Evolutionary conservation across 1,139 yeast species (phyloP), one percentile per base, ranked within the genome.

Genomic region (Pichia inconspicua): DNA sequence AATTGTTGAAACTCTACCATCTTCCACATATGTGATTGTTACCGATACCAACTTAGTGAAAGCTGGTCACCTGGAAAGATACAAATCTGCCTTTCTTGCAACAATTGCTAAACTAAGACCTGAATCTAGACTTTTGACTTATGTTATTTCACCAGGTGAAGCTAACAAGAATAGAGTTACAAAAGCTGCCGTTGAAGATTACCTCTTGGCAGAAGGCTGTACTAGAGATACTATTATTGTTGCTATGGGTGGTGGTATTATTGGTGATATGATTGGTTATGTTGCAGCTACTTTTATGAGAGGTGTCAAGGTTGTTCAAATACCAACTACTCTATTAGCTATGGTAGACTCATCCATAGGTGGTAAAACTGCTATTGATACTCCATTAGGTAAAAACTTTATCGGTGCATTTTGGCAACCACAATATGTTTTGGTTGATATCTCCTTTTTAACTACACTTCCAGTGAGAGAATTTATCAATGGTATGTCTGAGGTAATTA

Each of bases 301-400:
- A 66, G 99, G 99, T 48, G 96, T 94, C 17, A 77, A 96, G 55
- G 87, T 89, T 52, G 82, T 89, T 41, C 99, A 94, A 67, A 77
- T 94, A 37, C 99, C 99, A 45, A 92, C 98, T 5, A 85, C 95
- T 42, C 71, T 94, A 57, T 73, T 94, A 57, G 84, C 98, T 9
- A 94, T 94, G 99, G 98, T 94, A 22, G 99, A 94, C 67, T 89
- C 97, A 4, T 86, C 97, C 3, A 90, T 94, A 57, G 99, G 99
- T 49, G 99, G 99, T 43, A 94, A 94, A 66, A 94, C 98, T 36
- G 98, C 98, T 40, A 92, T 94, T 53, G 98, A 94, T 65, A 90
- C 97, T n/a, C 96, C 97, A 2, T 69, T 84, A 56, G 98, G 99
- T 44, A 94, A 94, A 73, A 94, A 94, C 70, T 82, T 94, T 57